Percentiles rank a stretch among this genome's conserved stretches.
Evolutionary conservation across 202 grass and related monocot species (phyloP).

Genomic region (Eragrostis tef): DNA sequence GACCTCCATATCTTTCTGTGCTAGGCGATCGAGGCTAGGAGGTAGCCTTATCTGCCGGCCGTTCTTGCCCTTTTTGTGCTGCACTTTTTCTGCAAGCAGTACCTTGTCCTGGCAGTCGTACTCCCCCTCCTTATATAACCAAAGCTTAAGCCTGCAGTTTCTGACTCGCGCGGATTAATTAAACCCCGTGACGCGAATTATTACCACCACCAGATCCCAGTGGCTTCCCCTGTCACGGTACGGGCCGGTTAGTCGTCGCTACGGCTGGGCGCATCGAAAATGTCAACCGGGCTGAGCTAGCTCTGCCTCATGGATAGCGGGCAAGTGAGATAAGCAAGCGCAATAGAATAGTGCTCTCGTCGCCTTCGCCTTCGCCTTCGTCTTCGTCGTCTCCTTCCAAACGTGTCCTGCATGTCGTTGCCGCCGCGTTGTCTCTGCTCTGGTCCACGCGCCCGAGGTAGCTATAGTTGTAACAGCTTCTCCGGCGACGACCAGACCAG

Average conservation of each 20-base stretch:
- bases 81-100: constrained; percentile 31
- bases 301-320: not conserved
- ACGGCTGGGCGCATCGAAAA: constrained; percentile 16
- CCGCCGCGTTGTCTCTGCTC: not conserved
- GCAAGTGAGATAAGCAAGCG: constrained; percentile 8
- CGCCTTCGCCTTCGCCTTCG: not conserved
- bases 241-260: not conserved
- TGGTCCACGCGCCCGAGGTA: constrained; percentile 22
- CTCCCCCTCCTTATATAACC: constrained; percentile 51
- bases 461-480: not conserved
- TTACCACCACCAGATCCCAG: constrained; percentile 41
- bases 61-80: not conserved
- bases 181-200: not conserved
- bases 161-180: constrained; percentile 51
- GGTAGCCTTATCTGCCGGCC: not conserved
- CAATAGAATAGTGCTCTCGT: not conserved
- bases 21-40: not conserved
- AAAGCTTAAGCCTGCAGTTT: constrained; percentile 52
- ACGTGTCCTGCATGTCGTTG: constrained; percentile 19
- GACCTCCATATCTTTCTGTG: constrained; percentile 35
- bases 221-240: constrained; percentile 12
- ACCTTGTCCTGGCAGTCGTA: constrained; percentile 21
- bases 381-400: not conserved
- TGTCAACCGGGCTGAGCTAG: constrained; percentile 44
- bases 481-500: not conserved